These are phyloP conservation scores for Tulasnella sp. DNA, from an alignment of 768 basidiomycete genomes.

Conservation along the genomic window DNA sequence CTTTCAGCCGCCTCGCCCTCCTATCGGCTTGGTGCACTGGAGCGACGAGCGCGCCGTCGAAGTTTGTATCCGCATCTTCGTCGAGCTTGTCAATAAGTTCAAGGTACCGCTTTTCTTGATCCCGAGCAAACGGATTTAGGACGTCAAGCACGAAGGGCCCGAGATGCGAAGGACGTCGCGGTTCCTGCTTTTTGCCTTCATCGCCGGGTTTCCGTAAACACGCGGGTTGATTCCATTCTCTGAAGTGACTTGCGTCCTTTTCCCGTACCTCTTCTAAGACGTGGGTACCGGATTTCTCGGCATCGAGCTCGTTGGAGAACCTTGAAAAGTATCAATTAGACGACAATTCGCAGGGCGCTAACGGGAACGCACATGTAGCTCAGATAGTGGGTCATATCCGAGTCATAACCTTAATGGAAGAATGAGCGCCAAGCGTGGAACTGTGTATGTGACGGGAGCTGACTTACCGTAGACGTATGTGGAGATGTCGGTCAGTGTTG, in stretches of 20 bases:
- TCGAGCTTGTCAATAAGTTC: constrained; percentile 6
- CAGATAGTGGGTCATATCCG: constrained; percentile 43
- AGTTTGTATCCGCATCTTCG: neutral
- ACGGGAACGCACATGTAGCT: constrained; percentile 44
- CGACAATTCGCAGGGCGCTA: neutral
- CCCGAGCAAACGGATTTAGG: constrained; percentile 18
- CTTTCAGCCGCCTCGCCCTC: constrained; percentile 24
- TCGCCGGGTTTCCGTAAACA: constrained; percentile 23
- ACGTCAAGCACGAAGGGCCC: constrained; percentile 28
- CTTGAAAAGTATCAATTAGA: constrained; percentile 25
- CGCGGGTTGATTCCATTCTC: neutral
- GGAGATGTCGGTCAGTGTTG: constrained; percentile 45
- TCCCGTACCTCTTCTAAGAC: constrained; percentile 34
- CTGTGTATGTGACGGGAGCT: neutral
- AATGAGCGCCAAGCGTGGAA: neutral
- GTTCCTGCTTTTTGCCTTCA: constrained; percentile 14
- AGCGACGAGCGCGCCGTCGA: constrained; percentile 29
- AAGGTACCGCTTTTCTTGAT: constrained; percentile 5
- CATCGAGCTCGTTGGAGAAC: constrained; percentile 51
- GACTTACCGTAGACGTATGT: constrained; percentile 41
- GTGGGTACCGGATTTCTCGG: constrained; percentile 50
- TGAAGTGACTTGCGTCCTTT: constrained; percentile 28
- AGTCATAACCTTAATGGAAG: constrained; percentile 32
- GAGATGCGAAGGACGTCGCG: constrained; percentile 2
- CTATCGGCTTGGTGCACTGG: constrained; percentile 37